phyloP scores from a whole-genome alignment of 2,329 filamentous ascomycete genomes.

The Neopestalotiopsis clavispora region DNA sequence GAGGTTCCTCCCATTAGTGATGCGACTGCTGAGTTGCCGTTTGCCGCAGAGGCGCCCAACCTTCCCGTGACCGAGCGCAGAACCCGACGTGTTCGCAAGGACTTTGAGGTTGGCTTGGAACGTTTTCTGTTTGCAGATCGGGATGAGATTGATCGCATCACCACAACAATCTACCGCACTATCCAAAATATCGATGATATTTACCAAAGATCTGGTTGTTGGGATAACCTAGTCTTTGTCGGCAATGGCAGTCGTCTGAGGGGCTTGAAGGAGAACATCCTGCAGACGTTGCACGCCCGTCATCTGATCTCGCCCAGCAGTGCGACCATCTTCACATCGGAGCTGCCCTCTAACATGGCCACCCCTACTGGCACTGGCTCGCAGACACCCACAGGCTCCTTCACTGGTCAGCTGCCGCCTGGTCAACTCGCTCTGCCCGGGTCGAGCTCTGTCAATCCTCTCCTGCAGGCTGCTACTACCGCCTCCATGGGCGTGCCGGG shows the following conservation, averaged over 20 bases:
- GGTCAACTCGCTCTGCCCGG: conserved; percentile 31
- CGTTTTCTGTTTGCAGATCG: conserved; percentile 73
- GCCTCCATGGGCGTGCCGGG: conserved; percentile 55
- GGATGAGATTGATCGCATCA: conserved; percentile 80
- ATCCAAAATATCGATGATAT: conserved; percentile 84
- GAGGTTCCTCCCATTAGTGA: conserved; percentile 19
- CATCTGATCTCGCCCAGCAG: conserved; percentile 92
- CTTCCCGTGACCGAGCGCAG: conserved; percentile 43
- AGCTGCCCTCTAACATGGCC: conserved; percentile 90
- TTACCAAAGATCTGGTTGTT: conserved; percentile 82
- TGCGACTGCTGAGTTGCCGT: conserved; percentile 27
- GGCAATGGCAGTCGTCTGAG: conserved; percentile 78
- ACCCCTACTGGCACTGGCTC: conserved; percentile 90
- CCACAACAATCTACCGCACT: conserved; percentile 80
- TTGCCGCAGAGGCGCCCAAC: conserved; percentile 35
- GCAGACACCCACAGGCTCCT: conserved; percentile 79
- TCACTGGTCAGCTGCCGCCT: conserved; percentile 55
- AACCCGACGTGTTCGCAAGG: conserved; percentile 63
- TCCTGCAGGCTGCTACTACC: conserved; percentile 89
- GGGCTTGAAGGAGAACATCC: conserved; percentile 88
- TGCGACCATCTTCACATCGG: conserved; percentile 95
- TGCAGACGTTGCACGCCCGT: conserved; percentile 78
- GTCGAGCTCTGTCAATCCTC: conserved; percentile 73
- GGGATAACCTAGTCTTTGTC: conserved; percentile 91
- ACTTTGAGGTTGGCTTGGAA: conserved; percentile 80